Conservation (phyloP, 805 yeast genomes). For the Lachancea sp. region DNA sequence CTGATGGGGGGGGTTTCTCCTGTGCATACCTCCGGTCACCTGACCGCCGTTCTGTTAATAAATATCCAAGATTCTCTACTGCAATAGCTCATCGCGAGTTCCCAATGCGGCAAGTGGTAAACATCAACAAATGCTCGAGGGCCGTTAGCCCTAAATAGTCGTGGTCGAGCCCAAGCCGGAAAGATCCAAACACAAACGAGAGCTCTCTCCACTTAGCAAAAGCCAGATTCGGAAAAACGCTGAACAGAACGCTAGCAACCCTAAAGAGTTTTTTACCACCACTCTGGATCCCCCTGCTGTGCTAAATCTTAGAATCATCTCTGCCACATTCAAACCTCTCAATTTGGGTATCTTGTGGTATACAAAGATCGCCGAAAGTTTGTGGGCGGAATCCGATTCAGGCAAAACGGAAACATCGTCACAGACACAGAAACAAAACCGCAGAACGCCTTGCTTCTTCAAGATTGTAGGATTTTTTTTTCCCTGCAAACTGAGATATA, state of each 20-base stretch:
- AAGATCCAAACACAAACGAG: slow-evolving; percentile 5
- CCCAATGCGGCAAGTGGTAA: slow-evolving; percentile 6
- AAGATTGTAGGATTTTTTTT: not conserved
- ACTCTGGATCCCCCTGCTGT: not conserved
- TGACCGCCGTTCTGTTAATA: too few relatives aligned
- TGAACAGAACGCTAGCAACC: not conserved
- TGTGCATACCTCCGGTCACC: too few relatives aligned
- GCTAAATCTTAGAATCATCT: not conserved
- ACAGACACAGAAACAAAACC: not conserved
- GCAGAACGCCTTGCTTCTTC: not conserved
- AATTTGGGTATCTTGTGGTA: not conserved
- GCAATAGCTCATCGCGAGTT: slow-evolving; percentile 2
- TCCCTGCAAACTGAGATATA: not conserved
- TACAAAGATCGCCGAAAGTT: slow-evolving; percentile 4
- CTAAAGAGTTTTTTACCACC: not conserved
- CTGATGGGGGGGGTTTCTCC: too few relatives aligned
- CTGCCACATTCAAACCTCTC: not conserved
- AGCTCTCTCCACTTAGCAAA: not conserved
- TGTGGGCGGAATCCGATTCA: slow-evolving; percentile 7
- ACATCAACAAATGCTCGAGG: slow-evolving; percentile 5
- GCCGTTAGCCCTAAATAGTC: slow-evolving; percentile 3
- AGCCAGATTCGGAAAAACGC: slow-evolving; percentile 1
- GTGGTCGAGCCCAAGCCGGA: slow-evolving; percentile 6
- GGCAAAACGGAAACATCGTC: slow-evolving; percentile 10
- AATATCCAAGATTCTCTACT: too few relatives aligned